Conservation (phyloP, 2,329 filamentous ascomycete genomes). For the Cordyceps farinosa region DNA sequence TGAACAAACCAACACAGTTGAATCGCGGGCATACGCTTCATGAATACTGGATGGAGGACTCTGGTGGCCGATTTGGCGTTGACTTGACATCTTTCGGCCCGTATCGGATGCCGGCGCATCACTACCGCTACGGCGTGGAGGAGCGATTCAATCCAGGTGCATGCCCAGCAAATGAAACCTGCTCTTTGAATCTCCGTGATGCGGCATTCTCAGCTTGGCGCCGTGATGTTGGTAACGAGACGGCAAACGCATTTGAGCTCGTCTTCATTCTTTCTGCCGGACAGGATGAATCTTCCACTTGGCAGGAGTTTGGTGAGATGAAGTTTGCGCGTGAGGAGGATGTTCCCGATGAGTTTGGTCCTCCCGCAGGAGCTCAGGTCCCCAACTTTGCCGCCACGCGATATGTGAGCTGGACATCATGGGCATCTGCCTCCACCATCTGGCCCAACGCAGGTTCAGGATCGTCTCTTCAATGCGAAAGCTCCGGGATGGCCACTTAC, state of each 20-base stretch:
- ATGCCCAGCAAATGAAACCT: constrained; percentile 41
- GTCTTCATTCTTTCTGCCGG: constrained; percentile 53
- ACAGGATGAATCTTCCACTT: constrained; percentile 53
- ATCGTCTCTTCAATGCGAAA: constrained; percentile 51
- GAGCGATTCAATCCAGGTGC: constrained; percentile 45
- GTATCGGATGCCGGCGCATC: constrained; percentile 45
- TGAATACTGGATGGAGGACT: constrained; percentile 57
- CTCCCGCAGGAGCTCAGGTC: constrained; percentile 36
- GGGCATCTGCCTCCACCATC: constrained; percentile 47
- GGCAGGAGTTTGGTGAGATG: constrained; percentile 57
- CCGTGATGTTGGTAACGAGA: constrained; percentile 47
- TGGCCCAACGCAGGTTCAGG: constrained; percentile 53
- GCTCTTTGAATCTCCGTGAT: constrained; percentile 45
- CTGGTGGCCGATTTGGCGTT: constrained; percentile 49
- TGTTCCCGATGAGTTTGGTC: constrained; percentile 47
- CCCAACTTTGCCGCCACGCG: constrained; percentile 46
- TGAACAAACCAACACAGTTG: constrained; percentile 47
- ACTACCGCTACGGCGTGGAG: constrained; percentile 50
- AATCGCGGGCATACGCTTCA: constrained; percentile 52
- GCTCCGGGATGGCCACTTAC: constrained; percentile 50
- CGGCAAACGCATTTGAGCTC: constrained; percentile 45
- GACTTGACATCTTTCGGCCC: constrained; percentile 51
- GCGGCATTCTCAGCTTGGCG: constrained; percentile 49
- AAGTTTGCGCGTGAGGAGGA: constrained; percentile 45
- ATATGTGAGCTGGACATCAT: constrained; percentile 52